Evolutionary conservation across 208 protist species (phyloP).

Genomic region (Wallacemonas sp.): DNA sequence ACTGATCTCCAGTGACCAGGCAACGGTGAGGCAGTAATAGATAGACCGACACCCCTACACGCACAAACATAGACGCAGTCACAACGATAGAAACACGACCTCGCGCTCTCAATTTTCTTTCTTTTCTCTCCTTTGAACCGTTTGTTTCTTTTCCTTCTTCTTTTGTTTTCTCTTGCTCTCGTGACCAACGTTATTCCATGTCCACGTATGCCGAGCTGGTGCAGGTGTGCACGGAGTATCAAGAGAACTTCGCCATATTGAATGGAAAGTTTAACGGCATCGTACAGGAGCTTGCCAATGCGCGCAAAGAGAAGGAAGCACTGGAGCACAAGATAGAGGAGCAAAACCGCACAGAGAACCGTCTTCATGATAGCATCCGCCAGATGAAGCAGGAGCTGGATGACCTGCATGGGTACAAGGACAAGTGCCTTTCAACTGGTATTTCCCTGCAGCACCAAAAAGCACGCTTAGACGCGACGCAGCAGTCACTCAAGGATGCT

Average conservation of each 20-base stretch:
- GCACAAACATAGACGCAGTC: no score
- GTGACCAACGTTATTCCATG: slow-evolving; percentile 21
- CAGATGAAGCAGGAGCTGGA: slow-evolving; percentile 49
- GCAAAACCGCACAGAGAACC: slow-evolving; percentile 36
- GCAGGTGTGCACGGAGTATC: slow-evolving; percentile 76
- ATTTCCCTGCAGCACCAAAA: slow-evolving; percentile 63
- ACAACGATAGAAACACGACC: no score
- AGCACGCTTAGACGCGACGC: slow-evolving; percentile 47
- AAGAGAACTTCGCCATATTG: slow-evolving; percentile 77
- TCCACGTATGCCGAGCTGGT: slow-evolving; percentile 77
- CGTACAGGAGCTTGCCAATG: slow-evolving; percentile 39
- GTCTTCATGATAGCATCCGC: slow-evolving; percentile 30
- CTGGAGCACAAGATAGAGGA: slow-evolving; percentile 47
- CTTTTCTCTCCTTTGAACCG: no score
- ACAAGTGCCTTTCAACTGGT: slow-evolving; percentile 37
- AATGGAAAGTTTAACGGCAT: slow-evolving; percentile 67
- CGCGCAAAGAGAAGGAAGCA: slow-evolving; percentile 30
- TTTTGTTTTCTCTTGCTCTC: background rate
- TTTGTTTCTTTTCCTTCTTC: background rate
- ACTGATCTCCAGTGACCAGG: no score
- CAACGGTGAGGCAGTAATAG: no score
- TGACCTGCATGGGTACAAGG: slow-evolving; percentile 41
- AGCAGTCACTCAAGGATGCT: slow-evolving; percentile 42
- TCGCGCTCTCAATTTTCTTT: no score
- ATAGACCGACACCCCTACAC: no score